Evolutionary conservation across 2,329 filamentous ascomycete genomes (phyloP).

Genomic region (Zymoseptoria pseudotritici): DNA sequence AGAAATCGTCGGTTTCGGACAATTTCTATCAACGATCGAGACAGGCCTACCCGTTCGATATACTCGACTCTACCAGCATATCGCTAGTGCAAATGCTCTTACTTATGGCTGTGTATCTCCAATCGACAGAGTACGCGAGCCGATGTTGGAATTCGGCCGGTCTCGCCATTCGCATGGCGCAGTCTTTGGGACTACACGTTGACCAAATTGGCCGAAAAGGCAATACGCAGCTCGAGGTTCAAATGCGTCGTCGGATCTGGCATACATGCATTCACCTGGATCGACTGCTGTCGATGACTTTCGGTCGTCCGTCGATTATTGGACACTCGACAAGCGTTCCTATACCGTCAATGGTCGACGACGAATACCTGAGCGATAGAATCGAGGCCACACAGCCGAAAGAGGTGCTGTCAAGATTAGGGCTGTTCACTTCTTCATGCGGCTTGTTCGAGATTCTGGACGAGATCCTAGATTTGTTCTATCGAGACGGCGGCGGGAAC

Average conservation of each 20-base stretch:
- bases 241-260: constrained; percentile 62
- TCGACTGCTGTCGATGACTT: constrained; percentile 43
- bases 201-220: constrained; percentile 47
- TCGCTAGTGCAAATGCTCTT: constrained; percentile 21
- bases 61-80: constrained; percentile 21
- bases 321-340: constrained; percentile 19
- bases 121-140: constrained; percentile 21
- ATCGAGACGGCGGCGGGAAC: constrained; percentile 10
- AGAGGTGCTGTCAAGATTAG: constrained; percentile 24
- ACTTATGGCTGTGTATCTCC: constrained; percentile 19
- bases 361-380: constrained; percentile 47
- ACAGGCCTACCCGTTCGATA: constrained; percentile 20
- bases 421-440: constrained; percentile 23
- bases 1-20: constrained; percentile 19
- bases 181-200: constrained; percentile 60
- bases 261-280: constrained; percentile 21
- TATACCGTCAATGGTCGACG: constrained; percentile 35
- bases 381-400: constrained; percentile 33
- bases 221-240: constrained; percentile 55
- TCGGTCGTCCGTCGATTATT: constrained; percentile 25
- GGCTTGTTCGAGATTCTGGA: constrained; percentile 19
- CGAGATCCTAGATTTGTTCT: constrained; percentile 21
- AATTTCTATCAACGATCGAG: constrained; percentile 23
- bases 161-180: constrained; percentile 52
- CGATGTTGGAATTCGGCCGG: constrained; percentile 23